Base-by-base conservation (phyloP, 2,329 filamentous ascomycete genomes). In the Didymella pomorum region DNA sequence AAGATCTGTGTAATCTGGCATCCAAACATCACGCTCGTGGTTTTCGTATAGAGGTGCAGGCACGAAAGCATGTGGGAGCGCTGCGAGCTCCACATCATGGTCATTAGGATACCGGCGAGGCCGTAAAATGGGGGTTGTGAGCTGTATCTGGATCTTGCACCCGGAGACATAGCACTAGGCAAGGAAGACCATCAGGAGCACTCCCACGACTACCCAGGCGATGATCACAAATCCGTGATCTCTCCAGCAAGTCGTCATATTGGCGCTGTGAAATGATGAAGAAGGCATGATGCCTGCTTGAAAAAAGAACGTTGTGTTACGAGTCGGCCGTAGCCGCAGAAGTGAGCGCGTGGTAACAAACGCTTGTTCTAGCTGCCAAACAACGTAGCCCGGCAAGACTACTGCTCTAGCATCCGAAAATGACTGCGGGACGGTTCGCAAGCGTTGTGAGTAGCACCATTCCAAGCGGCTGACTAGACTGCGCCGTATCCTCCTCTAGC, bases 171-270 rank as follows among this genome's bases (percentile, higher is more conserved):
- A 52, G 31, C 35, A 43, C 48, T 26, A 47, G 18, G 28, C 4
- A 11, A 43, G 14, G 12, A 48, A 35, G 1, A 52, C 11, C 3
- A 48, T 16, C 7, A 48, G 4, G 3, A 45, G 2, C 3, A 48
- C 3, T 16, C 48, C 43, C 14, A 52, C 43, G 5, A 54, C 18
- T 2, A 20, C 23, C 51, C 33, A 54, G 14, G 29, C 33, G 14
- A 47, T 42, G 28, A 42, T 54, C 5, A 33, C 51, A 7, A 18
- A 37, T 8, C 23, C 42, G 20, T 42, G 51, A 7, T 4, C 12
- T 20, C 9, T 42, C 43, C 51, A 53, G 35, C 42, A 54, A 5
- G 35, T 2, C 25, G 43, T 20, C 51, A 54, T 41, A 2, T 16
- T 28, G 29, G 41, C 29, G 25, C 11, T 16, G 8, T 1, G n/a